A percentile compares a stretch with the other conserved stretches of the same genome.
phyloP scores from a whole-genome alignment of 2,329 filamentous ascomycete genomes.

The Ciborinia camelliae region DNA sequence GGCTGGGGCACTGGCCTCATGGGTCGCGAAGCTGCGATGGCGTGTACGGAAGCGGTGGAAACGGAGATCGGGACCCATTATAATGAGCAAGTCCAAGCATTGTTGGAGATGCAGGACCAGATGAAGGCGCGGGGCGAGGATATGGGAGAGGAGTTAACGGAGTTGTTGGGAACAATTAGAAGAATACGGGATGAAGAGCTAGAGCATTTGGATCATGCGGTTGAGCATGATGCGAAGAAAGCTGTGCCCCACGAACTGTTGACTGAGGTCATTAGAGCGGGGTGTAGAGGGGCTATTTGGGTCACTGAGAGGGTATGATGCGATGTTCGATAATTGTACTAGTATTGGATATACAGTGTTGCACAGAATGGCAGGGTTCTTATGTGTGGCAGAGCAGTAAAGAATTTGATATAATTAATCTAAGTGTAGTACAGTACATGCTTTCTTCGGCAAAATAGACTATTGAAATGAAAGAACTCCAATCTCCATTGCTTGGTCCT shows the following conservation, averaged over 20 bases:
- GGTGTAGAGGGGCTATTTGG: slow-evolving; percentile 91
- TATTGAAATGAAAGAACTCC: slow-evolving; percentile 13
- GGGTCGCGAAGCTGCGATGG: slow-evolving; percentile 94
- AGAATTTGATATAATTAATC: slow-evolving; percentile 8
- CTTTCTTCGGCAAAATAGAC: slow-evolving; percentile 9
- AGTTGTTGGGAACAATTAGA: slow-evolving; percentile 70
- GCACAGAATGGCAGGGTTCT: not conserved
- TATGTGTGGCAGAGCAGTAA: not conserved
- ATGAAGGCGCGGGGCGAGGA: slow-evolving; percentile 77
- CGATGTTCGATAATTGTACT: slow-evolving; percentile 5
- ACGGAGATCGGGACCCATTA: slow-evolving; percentile 97
- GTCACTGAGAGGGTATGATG: slow-evolving; percentile 69
- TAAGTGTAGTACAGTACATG: slow-evolving; percentile 4
- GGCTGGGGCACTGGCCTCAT: slow-evolving; percentile 88
- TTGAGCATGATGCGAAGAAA: slow-evolving; percentile 88
- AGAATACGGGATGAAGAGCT: slow-evolving; percentile 92
- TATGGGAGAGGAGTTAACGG: slow-evolving; percentile 71
- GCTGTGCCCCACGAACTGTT: slow-evolving; percentile 87
- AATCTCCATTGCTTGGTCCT: slow-evolving; percentile 11
- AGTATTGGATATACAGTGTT: slow-evolving; percentile 8
- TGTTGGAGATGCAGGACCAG: slow-evolving; percentile 76
- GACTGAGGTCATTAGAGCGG: slow-evolving; percentile 82
- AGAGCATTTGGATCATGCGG: slow-evolving; percentile 92
- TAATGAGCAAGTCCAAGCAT: slow-evolving; percentile 79
- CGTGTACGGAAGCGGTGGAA: slow-evolving; percentile 96